Base-by-base conservation (phyloP, 495 filamentous ascomycete genomes). In the Podospora bellae-mahoneyi region DNA sequence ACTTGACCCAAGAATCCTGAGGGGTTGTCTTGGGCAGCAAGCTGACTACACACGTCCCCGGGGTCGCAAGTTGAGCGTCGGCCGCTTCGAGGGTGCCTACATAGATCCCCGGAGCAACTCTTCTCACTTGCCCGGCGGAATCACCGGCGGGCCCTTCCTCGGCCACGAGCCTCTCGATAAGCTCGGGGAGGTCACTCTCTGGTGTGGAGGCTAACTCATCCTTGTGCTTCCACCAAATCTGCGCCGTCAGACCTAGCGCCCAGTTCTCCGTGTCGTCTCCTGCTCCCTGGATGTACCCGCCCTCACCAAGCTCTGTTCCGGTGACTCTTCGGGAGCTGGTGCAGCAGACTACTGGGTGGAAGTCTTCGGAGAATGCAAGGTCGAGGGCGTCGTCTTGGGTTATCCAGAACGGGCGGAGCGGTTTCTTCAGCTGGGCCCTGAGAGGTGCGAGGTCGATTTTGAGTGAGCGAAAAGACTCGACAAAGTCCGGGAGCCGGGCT, bases 211-310 rank as follows among this genome's bases (percentile, higher is more conserved):
- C 72, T 5, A 97, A 76, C 28, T 72, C 32, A 2, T 83, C 79
- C 30, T 78, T 78, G 66, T 94, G 83, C 39, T 76, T 76, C 94
- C 94, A 98, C 77, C 96, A 98, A 3, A 93, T 68, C 2, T 76
- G 78, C 10, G 94, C 85, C 9, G 90, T 94, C 13, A 97, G 79
- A 0, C 91, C 90, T 55, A 85, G 78, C 48, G 92, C 88, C 95
- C 95, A 99, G 54, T 88, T 89, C 79, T 98, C 94, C 20, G 89
- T 91, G 74, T 98, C 94, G 78, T 98, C 94, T 5, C 90, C 94
- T 15, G 94, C 93, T 27, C 95, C 95, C 77, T 97, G 95, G 69
- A 99, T 91, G 74, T 99, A 99, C 28, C 89, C 91, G 4, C 86
- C 87, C 66, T 82, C 83, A 32, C 86, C 87, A 64, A 88, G 83